Conservation (phyloP, 345 rosid genomes). For the Euphorbia pulcherrima region DNA sequence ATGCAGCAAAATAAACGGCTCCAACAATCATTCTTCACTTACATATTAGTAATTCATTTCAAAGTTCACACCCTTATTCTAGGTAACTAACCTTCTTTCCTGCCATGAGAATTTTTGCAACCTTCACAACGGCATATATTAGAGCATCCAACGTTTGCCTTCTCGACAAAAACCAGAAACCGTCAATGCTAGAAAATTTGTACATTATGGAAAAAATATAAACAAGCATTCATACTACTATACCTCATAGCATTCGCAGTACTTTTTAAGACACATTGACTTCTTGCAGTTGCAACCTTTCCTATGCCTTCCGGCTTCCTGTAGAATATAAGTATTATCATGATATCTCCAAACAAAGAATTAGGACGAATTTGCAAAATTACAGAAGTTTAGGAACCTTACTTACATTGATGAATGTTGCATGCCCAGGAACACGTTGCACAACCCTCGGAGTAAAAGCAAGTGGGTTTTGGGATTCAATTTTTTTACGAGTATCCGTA, state of each 20-base stretch:
- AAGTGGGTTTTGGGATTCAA: conserved; percentile 56
- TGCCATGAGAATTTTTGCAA: conserved; percentile 55
- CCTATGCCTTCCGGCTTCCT: conserved; percentile 59
- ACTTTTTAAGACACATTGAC: conserved; percentile 61
- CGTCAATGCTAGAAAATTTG: conserved; percentile 11
- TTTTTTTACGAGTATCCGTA: conserved; percentile 48
- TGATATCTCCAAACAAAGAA: conserved; percentile 1
- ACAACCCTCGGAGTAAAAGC: conserved; percentile 66
- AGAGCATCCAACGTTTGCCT: conserved; percentile 64
- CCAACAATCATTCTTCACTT: background rate
- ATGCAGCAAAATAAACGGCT: conserved; percentile 13
- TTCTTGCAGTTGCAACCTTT: conserved; percentile 67
- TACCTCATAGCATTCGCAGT: conserved; percentile 76
- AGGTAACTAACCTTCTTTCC: conserved; percentile 45
- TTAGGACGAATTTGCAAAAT: background rate
- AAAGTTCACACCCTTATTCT: background rate
- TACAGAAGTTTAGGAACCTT: conserved; percentile 20
- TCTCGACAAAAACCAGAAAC: conserved; percentile 9
- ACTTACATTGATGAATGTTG: conserved; percentile 19
- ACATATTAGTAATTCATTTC: background rate
- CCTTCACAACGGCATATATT: conserved; percentile 61
- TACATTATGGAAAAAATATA: background rate
- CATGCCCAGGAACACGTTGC: conserved; percentile 21
- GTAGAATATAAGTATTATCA: conserved; percentile 15
- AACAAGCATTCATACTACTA: conserved; percentile 4